phyloP scores from a whole-genome alignment of 1,284 basidiomycete genomes.

The Trichosporon sp. region DNA sequence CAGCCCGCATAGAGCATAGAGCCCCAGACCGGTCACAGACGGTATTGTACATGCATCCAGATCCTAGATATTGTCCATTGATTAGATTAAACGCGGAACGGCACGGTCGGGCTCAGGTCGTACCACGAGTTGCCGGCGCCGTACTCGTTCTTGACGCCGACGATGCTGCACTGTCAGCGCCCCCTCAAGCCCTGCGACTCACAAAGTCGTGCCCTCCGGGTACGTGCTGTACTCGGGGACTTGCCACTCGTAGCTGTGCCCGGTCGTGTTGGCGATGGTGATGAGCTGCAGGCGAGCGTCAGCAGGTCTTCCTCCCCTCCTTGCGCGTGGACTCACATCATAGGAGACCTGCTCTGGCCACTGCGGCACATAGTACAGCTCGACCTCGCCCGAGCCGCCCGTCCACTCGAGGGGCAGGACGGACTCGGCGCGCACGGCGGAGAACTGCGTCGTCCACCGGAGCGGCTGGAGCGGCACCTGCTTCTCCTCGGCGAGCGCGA shows the following conservation, averaged over 20 bases:
- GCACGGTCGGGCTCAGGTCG: conserved; percentile 27
- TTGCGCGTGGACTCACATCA: conserved; percentile 16
- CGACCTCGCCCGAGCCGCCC: conserved; percentile 26
- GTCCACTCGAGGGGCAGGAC: conserved; percentile 25
- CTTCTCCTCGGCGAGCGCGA: conserved; percentile 6
- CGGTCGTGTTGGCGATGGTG: conserved; percentile 25
- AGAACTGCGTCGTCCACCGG: conserved; percentile 15
- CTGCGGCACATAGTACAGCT: conserved; percentile 36
- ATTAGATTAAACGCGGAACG: conserved; percentile 1
- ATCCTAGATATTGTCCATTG: not conserved
- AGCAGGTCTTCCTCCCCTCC: not conserved
- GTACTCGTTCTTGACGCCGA: conserved; percentile 30
- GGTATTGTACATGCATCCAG: not conserved
- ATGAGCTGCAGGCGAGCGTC: conserved; percentile 19
- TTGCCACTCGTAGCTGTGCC: conserved; percentile 20
- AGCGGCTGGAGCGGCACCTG: conserved; percentile 5
- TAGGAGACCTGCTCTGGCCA: conserved; percentile 30
- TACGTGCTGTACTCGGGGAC: conserved; percentile 23
- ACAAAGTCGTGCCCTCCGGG: conserved; percentile 33
- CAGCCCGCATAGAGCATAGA: not conserved
- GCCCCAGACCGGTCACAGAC: not conserved
- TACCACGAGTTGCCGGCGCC: conserved; percentile 27
- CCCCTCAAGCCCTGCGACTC: conserved; percentile 7
- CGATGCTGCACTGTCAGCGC: conserved; percentile 20
- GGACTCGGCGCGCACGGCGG: conserved; percentile 17